Conservation (phyloP, 1,284 basidiomycete species). For the Cystobasidium sp. region DNA sequence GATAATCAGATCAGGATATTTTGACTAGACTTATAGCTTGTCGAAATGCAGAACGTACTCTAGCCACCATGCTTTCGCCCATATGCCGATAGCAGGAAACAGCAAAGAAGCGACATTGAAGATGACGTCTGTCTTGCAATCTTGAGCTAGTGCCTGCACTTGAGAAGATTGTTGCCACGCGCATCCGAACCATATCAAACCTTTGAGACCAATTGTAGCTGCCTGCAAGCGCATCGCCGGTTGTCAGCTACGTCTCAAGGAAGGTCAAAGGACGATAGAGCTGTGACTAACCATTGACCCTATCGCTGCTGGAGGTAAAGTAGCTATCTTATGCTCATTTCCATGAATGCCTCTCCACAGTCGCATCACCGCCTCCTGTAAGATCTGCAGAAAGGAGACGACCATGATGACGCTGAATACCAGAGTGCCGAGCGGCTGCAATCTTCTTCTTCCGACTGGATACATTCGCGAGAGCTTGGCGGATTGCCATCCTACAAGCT, state of each 20-base stretch:
- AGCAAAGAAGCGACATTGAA: constrained; percentile 64
- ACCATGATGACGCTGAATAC: constrained; percentile 60
- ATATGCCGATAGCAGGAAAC: constrained; percentile 60
- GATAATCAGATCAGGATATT: too few species aligned
- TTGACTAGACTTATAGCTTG: background rate
- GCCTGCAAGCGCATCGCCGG: constrained; percentile 48
- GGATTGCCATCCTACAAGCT: constrained; percentile 44
- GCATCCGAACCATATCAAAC: constrained; percentile 38
- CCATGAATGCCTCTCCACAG: constrained; percentile 49
- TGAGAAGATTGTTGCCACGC: constrained; percentile 23
- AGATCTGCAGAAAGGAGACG: constrained; percentile 57
- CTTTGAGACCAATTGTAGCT: constrained; percentile 34
- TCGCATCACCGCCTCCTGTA: constrained; percentile 60
- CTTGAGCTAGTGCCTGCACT: constrained; percentile 58
- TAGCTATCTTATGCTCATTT: constrained; percentile 52
- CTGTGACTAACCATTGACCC: constrained; percentile 59
- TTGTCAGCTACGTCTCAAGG: constrained; percentile 56
- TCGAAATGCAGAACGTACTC: background rate
- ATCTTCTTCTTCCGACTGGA: constrained; percentile 62
- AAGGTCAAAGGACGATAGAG: constrained; percentile 58
- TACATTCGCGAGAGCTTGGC: constrained; percentile 55
- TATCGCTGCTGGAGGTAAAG: constrained; percentile 60
- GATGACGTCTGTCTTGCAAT: constrained; percentile 63
- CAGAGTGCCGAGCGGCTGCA: constrained; percentile 57
- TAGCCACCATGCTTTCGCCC: constrained; percentile 47